These are phyloP conservation scores for Saccharomycopsis sp. DNA, from an alignment of 805 yeast species.

Conservation along the genomic window DNA sequence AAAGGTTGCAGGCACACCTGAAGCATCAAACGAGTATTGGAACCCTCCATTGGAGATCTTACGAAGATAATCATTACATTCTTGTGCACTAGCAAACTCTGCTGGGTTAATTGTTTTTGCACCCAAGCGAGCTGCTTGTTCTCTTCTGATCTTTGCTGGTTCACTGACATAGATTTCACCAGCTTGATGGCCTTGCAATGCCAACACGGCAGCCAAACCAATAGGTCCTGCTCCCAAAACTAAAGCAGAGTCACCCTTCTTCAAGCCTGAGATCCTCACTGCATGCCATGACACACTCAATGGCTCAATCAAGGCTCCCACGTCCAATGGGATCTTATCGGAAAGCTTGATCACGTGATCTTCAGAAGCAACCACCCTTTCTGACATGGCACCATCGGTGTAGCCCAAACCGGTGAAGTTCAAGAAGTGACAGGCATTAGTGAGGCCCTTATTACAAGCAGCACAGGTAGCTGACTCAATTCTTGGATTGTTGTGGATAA, in stretches of 20 bases:
- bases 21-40: conserved; percentile 46
- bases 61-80: conserved; percentile 33
- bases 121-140: conserved; percentile 32
- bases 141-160: conserved; percentile 39
- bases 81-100: conserved; percentile 30
- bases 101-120: conserved; percentile 37
- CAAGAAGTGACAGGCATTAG: conserved; percentile 45
- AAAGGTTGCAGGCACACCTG: conserved; percentile 49
- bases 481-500: conserved; percentile 30
- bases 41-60: conserved; percentile 41
- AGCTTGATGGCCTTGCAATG: conserved; percentile 42
- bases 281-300: conserved; percentile 58
- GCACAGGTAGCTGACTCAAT: conserved; percentile 33
- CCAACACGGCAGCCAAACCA: conserved; percentile 44
- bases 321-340: conserved; percentile 33
- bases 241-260: conserved; percentile 40
- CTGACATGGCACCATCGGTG: conserved; percentile 50
- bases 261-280: conserved; percentile 34
- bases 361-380: conserved; percentile 37
- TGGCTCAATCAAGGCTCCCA: conserved; percentile 53
- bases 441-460: conserved; percentile 43
- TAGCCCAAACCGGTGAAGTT: conserved; percentile 53
- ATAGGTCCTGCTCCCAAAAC: conserved; percentile 53
- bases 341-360: conserved; percentile 38
- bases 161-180: conserved; percentile 43